phyloP scores from a whole-genome alignment of 2,329 filamentous ascomycete genomes.

The Tolypocladium tundrense region DNA sequence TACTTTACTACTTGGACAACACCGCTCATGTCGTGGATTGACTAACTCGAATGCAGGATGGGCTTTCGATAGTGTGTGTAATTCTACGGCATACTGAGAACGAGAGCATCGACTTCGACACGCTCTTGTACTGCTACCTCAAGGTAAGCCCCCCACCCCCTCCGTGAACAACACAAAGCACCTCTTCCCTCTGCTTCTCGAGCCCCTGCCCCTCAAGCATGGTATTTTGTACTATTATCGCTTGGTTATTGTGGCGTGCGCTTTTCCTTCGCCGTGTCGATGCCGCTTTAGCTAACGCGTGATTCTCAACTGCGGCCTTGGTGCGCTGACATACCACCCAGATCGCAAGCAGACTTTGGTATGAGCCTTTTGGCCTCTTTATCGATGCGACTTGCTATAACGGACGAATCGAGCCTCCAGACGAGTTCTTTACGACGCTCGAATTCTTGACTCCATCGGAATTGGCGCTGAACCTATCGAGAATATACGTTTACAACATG shows the following conservation, averaged over 20 bases:
- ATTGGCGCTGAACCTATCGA: slow-evolving; percentile 45
- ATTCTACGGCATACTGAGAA: slow-evolving; percentile 58
- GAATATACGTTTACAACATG: slow-evolving; percentile 64
- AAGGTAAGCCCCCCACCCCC: slow-evolving; percentile 34
- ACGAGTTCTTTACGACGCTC: slow-evolving; percentile 54
- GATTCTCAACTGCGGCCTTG: too few species aligned
- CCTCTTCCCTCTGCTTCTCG: not conserved
- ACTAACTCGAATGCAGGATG: slow-evolving; percentile 37
- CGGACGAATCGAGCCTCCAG: slow-evolving; percentile 55
- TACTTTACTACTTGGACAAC: slow-evolving; percentile 13
- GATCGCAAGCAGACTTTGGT: slow-evolving; percentile 62
- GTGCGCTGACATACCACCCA: slow-evolving; percentile 14
- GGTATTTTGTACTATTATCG: not conserved
- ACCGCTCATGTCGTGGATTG: not conserved
- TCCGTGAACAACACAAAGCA: not conserved
- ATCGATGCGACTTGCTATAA: slow-evolving; percentile 63
- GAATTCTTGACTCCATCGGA: slow-evolving; percentile 54
- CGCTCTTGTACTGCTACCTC: slow-evolving; percentile 56
- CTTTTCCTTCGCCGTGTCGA: not conserved
- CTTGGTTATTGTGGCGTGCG: not conserved
- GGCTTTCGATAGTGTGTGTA: slow-evolving; percentile 57
- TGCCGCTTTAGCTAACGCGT: not conserved
- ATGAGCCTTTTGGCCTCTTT: slow-evolving; percentile 56
- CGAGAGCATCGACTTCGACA: slow-evolving; percentile 55
- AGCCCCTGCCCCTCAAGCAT: not conserved